Percentiles rank a stretch among this genome's conserved stretches.
phyloP scores from a whole-genome alignment of 345 rosid genomes.

The Ceriops zippeliana region DNA sequence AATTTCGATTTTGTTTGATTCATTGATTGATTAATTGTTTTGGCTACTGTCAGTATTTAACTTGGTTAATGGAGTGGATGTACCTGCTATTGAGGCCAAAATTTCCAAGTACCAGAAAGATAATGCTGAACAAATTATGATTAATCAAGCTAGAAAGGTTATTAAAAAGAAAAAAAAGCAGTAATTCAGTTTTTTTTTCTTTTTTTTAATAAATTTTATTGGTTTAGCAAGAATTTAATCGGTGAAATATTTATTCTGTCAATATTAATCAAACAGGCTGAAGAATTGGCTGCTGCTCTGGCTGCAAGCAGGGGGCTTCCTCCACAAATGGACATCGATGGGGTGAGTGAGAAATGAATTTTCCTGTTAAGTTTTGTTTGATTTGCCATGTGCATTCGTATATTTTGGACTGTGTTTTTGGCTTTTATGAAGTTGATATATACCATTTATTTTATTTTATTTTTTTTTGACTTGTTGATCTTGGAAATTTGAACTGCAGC shows the following conservation, averaged over 20 bases:
- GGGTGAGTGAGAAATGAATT: conserved; percentile 43
- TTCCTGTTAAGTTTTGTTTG: neutral
- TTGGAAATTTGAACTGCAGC: too few species aligned
- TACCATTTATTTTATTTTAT: too few species aligned
- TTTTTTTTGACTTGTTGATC: too few species aligned
- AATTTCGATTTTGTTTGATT: neutral
- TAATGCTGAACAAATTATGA: conserved; percentile 84
- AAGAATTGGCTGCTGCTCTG: conserved; percentile 76
- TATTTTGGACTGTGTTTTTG: neutral
- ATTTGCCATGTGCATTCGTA: neutral
- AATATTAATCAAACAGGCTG: conserved; percentile 59
- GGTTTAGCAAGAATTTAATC: neutral
- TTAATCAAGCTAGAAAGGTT: conserved; percentile 79
- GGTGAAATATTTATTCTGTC: conserved; percentile 11
- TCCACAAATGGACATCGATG: conserved; percentile 48
- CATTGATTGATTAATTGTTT: neutral
- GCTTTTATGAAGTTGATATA: too few species aligned
- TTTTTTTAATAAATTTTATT: neutral
- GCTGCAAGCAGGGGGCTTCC: conserved; percentile 73
- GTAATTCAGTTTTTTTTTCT: too few species aligned
- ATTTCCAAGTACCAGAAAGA: conserved; percentile 67
- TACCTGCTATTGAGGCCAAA: conserved; percentile 66
- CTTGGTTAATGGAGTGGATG: conserved; percentile 70
- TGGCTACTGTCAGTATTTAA: conserved; percentile 48
- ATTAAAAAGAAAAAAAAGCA: neutral